These are phyloP conservation scores for Rhinocladiella similis DNA, from an alignment of 2,329 filamentous ascomycete species.

Conservation along the genomic window DNA sequence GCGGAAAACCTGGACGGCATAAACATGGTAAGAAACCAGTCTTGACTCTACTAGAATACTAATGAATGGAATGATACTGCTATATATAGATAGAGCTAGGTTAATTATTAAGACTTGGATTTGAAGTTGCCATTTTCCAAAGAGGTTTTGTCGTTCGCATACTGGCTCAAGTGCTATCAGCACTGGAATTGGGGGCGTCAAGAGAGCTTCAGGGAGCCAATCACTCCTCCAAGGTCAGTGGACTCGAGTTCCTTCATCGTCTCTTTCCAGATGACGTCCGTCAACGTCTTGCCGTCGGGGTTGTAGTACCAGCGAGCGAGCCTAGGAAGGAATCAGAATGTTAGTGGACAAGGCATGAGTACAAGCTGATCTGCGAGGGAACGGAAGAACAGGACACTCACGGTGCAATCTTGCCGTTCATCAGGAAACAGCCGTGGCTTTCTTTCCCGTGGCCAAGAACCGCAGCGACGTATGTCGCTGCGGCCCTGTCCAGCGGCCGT, in stretches of 20 bases:
- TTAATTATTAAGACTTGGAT: no score
- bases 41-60: no score
- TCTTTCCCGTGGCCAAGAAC: slow-evolving; percentile 47
- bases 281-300: slow-evolving; percentile 35
- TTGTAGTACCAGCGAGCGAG: slow-evolving; percentile 30
- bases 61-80: no score
- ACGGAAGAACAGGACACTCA: slow-evolving; percentile 35
- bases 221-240: background rate
- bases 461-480: slow-evolving; percentile 51
- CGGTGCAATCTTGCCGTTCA: slow-evolving; percentile 49
- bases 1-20: no score
- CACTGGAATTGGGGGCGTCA: no score
- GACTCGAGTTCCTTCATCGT: slow-evolving; percentile 26
- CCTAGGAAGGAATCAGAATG: slow-evolving; percentile 24
- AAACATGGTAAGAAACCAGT: no score
- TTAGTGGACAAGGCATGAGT: no score
- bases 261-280: slow-evolving; percentile 39
- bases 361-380: slow-evolving; percentile 31
- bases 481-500: slow-evolving; percentile 39
- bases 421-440: slow-evolving; percentile 53
- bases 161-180: no score
- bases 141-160: no score
- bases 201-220: background rate
- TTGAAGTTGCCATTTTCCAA: no score
- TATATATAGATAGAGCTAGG: no score